A percentile compares a stretch with the other conserved stretches of the same genome.
Evolutionary conservation across 2,329 filamentous ascomycete genomes (phyloP).

Genomic region (Fusarium citri): DNA sequence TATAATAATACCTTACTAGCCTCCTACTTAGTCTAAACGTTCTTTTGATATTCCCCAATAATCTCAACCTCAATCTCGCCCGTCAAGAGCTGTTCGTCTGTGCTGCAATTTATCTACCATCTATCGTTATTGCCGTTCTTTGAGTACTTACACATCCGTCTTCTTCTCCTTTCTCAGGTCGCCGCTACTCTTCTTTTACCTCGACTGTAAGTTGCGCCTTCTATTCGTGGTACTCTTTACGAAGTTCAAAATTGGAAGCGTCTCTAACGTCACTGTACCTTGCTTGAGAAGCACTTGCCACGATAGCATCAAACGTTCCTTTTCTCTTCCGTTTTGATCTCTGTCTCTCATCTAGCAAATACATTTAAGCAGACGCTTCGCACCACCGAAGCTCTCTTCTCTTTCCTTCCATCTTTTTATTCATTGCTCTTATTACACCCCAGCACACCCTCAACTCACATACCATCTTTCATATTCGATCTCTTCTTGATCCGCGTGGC

Average conservation of each 20-base stretch:
- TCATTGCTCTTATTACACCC: slow-evolving; percentile 10
- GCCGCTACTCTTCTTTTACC: neutral
- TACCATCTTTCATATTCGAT: slow-evolving; percentile 18
- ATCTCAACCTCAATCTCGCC: slow-evolving; percentile 2
- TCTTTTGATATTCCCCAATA: slow-evolving; percentile 3
- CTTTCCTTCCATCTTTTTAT: slow-evolving; percentile 8
- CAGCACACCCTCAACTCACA: slow-evolving; percentile 10
- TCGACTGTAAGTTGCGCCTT: slow-evolving; percentile 14
- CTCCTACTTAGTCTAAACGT: slow-evolving; percentile 7
- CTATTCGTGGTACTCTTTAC: too few relatives aligned
- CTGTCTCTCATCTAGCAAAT: slow-evolving; percentile 16
- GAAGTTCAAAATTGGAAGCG: neutral
- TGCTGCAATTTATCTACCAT: slow-evolving; percentile 14
- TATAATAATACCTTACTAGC: slow-evolving; percentile 27
- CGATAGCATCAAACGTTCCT: slow-evolving; percentile 19
- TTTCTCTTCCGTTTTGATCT: neutral
- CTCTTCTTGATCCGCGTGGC: too few relatives aligned
- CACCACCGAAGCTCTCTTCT: slow-evolving; percentile 4
- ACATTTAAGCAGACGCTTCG: slow-evolving; percentile 30
- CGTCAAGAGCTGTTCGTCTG: slow-evolving; percentile 8
- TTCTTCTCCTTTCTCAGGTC: too few relatives aligned
- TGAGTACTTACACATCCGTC: neutral
- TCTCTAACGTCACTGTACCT: slow-evolving; percentile 32
- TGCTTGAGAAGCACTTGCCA: neutral
- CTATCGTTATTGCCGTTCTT: neutral